Percentiles rank a stretch among this genome's conserved stretches.
Evolutionary conservation across 768 basidiomycete species (phyloP).

Genomic region (Boletus vermiculosoides): DNA sequence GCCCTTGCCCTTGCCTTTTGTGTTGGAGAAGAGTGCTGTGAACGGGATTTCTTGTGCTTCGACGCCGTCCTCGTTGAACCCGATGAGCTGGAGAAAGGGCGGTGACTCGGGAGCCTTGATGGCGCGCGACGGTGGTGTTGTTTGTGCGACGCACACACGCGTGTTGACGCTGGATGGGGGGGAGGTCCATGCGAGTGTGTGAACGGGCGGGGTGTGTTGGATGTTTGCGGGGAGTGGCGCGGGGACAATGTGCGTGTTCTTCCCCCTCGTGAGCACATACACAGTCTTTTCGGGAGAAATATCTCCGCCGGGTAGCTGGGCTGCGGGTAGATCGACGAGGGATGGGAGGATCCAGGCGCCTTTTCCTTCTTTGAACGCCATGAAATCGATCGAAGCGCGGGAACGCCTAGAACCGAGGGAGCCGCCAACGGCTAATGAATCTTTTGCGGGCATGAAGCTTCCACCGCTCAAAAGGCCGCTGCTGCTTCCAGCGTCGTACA

Average conservation of each 20-base stretch:
- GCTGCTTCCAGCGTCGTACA: slow-evolving; percentile 40
- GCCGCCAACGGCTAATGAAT: slow-evolving; percentile 25
- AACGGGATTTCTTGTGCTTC: slow-evolving; percentile 71
- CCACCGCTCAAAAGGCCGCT: slow-evolving; percentile 9
- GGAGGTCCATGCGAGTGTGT: slow-evolving; percentile 55
- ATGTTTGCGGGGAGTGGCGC: slow-evolving; percentile 62
- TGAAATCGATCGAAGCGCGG: slow-evolving; percentile 45
- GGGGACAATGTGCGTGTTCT: slow-evolving; percentile 63
- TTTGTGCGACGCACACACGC: slow-evolving; percentile 44
- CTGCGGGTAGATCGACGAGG: slow-evolving; percentile 24
- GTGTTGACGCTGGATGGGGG: slow-evolving; percentile 53
- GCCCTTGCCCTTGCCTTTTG: slow-evolving; percentile 38
- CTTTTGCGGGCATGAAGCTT: slow-evolving; percentile 24
- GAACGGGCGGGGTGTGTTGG: slow-evolving; percentile 48
- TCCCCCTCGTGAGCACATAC: slow-evolving; percentile 68
- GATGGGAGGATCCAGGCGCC: slow-evolving; percentile 30
- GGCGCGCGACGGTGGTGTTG: slow-evolving; percentile 4
- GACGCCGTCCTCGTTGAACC: slow-evolving; percentile 67
- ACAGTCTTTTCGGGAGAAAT: slow-evolving; percentile 39
- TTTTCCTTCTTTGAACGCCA: slow-evolving; percentile 38
- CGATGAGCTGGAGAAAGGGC: slow-evolving; percentile 65
- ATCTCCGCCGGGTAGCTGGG: slow-evolving; percentile 17
- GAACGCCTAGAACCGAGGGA: slow-evolving; percentile 33
- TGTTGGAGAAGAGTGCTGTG: slow-evolving; percentile 38
- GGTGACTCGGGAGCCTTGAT: neutral